A percentile compares a stretch with the other conserved stretches of the same genome.
These are phyloP conservation scores for Protomyces macrosporus DNA, from an alignment of 1,139 yeast species.

Conservation along the genomic window DNA sequence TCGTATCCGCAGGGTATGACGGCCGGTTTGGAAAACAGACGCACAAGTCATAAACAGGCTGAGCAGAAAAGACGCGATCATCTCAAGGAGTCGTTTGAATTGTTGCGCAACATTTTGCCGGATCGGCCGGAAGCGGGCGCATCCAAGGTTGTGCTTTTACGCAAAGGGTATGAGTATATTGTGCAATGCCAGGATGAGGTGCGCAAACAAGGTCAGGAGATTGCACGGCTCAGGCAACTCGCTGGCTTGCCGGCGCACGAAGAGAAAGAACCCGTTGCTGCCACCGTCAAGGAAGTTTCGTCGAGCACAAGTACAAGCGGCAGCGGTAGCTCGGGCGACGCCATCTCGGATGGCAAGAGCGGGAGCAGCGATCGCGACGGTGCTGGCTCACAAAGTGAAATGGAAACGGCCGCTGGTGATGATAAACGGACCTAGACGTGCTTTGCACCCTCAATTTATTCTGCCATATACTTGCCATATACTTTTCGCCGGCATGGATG, in stretches of 20 bases:
- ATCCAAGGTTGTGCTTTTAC: conserved; percentile 13
- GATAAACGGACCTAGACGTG: too few species aligned
- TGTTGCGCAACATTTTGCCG: conserved; percentile 16
- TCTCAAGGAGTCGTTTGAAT: conserved; percentile 48
- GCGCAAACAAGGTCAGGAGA: conserved; percentile 3
- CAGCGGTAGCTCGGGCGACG: too few species aligned
- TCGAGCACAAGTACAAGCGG: too few species aligned
- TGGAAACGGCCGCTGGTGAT: not conserved
- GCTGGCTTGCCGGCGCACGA: not conserved
- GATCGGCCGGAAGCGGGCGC: conserved; percentile 16
- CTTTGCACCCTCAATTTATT: too few species aligned
- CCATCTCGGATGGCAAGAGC: too few species aligned
- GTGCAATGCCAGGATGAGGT: not conserved
- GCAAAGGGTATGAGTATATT: conserved; percentile 21
- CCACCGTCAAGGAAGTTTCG: too few species aligned
- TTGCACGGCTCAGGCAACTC: conserved; percentile 3
- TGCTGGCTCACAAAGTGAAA: not conserved
- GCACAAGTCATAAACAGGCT: conserved; percentile 81
- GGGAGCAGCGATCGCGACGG: too few species aligned
- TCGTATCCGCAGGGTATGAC: conserved; percentile 43
- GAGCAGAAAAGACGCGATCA: conserved; percentile 94
- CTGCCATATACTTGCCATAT: too few species aligned
- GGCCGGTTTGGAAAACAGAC: conserved; percentile 42
- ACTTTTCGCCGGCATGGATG: too few species aligned
- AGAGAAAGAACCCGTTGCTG: too few species aligned